A percentile compares a stretch with the other conserved stretches of the same genome.
These are phyloP conservation scores for Entrophospora sp. DNA, from an alignment of 192 early-diverging fungal species.

Conservation along the genomic window DNA sequence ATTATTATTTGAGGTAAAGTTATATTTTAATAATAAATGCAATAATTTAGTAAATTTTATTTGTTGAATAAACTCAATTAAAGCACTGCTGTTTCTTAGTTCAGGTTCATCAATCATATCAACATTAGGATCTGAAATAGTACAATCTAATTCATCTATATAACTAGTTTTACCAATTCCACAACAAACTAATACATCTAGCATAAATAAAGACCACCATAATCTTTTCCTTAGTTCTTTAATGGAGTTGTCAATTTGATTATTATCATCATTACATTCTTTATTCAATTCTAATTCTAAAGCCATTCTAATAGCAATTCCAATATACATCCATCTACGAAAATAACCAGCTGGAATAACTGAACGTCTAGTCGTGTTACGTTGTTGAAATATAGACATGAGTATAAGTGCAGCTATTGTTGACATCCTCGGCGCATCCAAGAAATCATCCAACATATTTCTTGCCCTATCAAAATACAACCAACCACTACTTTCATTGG, in stretches of 20 bases:
- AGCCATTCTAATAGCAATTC: slow-evolving; percentile 16
- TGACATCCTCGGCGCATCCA: slow-evolving; percentile 14
- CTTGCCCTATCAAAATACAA: slow-evolving; percentile 1
- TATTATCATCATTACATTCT: slow-evolving; percentile 13
- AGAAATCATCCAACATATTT: slow-evolving; percentile 3
- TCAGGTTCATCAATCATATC: slow-evolving; percentile 3
- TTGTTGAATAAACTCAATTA: slow-evolving; percentile 8
- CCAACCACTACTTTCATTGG: not conserved
- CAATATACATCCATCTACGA: slow-evolving; percentile 14
- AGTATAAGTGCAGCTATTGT: slow-evolving; percentile 15
- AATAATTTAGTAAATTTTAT: slow-evolving; percentile 4
- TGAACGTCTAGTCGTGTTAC: not conserved
- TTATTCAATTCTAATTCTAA: slow-evolving; percentile 19
- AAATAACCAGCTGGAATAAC: slow-evolving; percentile 8
- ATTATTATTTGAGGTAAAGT: not conserved
- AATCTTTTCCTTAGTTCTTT: slow-evolving; percentile 14
- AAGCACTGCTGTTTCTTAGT: not conserved
- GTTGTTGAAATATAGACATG: slow-evolving; percentile 14
- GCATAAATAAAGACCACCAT: slow-evolving; percentile 21
- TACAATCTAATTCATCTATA: slow-evolving; percentile 16
- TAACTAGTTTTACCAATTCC: slow-evolving; percentile 2
- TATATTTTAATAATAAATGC: slow-evolving; percentile 9
- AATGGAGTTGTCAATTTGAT: not conserved
- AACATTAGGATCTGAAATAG: not conserved
- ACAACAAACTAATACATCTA: slow-evolving; percentile 17